These are phyloP conservation scores for Ceratobasidium sp. DNA, from an alignment of 1,284 basidiomycete genomes.

Conservation along the genomic window DNA sequence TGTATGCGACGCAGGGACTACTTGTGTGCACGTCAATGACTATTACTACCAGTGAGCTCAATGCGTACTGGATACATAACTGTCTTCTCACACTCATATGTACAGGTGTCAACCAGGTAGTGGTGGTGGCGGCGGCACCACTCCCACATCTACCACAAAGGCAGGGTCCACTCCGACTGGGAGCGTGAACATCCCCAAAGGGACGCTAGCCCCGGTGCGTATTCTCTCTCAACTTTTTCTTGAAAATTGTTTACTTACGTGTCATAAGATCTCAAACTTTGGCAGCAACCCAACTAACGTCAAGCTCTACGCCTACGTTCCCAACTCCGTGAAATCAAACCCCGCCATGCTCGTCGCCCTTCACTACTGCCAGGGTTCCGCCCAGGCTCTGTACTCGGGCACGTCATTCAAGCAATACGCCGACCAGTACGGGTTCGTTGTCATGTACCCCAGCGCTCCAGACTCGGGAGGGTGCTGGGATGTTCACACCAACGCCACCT, in stretches of 20 bases:
- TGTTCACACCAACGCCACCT: no score
- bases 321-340: slow-evolving; percentile 52
- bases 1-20: neutral
- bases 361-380: slow-evolving; percentile 61
- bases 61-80: no score
- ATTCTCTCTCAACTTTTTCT: no score
- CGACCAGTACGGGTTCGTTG: slow-evolving; percentile 58
- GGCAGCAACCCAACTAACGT: slow-evolving; percentile 62
- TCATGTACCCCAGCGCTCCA: slow-evolving; percentile 53
- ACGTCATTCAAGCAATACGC: slow-evolving; percentile 58
- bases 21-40: neutral
- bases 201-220: neutral
- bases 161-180: neutral
- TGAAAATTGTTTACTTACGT: neutral
- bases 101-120: no score
- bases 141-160: no score
- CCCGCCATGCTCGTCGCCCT: slow-evolving; percentile 61
- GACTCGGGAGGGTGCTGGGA: no score
- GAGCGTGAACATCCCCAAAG: neutral
- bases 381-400: slow-evolving; percentile 59
- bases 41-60: no score
- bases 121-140: no score
- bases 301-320: slow-evolving; percentile 54
- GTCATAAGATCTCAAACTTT: slow-evolving; percentile 47
- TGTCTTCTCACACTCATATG: no score